Base-by-base conservation (phyloP, 495 filamentous ascomycete genomes). In the Hypoxylon trugodes region DNA sequence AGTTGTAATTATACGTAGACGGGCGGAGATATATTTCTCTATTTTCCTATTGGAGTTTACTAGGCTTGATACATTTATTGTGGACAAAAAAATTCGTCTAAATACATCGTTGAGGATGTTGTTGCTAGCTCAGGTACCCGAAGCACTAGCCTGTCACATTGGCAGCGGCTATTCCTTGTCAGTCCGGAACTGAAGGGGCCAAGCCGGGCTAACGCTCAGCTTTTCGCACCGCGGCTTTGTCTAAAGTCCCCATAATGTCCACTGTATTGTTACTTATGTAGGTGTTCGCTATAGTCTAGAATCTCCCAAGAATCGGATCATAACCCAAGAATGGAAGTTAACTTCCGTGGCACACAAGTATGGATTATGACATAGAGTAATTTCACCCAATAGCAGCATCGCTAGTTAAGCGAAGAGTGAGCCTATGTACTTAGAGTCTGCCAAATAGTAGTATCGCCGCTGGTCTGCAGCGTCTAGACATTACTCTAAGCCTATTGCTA, bases 251-350 rank as follows among this genome's bases (percentile, higher is more conserved):
- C 47, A 26, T 37, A 40, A 46, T 41, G 48, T 22, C 1, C 19
- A 9, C 43, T 40, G 35, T 43, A 8, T 16, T 32, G 49, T 15
- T 47, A 51, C 46, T 24, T 30, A 51, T 13, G 30, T 19, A 38
- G 16, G 52, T 30, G 35, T 47, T 49, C 12, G 54, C 24, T 10
- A 22, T 6, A 49, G 36, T 36, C 62, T 45, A 61, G 50, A 52
- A 57, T 52, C 24, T 33, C 25, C 41, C 26, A 25, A 36, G 51
- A 42, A 15, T 51, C 38, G 57, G 52, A 24, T 16, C 38, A 50
- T 50, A 40, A n/a, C 32, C 49, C 56, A 16, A 61, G 63, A 66
- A 19, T 41, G 51, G 64, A 58, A 67, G 41, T 61, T 58, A 9
- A 25, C 33, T 37, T 58, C 52, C 46, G 64, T 22, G 25, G 38